A percentile compares a stretch with the other conserved stretches of the same genome.
phyloP scores from a whole-genome alignment of 2,329 filamentous ascomycete genomes.

The Botryotinia convoluta region DNA sequence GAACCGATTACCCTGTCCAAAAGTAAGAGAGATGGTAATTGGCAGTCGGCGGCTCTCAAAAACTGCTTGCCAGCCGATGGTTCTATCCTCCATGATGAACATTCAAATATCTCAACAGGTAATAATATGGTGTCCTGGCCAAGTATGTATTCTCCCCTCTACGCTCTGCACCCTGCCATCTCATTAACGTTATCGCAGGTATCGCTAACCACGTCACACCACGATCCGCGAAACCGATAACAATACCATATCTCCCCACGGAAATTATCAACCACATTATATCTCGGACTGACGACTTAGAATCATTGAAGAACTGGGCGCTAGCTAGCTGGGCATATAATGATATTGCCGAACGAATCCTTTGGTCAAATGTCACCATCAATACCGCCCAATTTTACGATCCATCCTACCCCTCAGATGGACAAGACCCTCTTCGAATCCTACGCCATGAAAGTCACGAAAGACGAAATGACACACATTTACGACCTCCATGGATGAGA shows the following conservation, averaged over 20 bases:
- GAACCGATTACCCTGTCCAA: conserved; percentile 7
- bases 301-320: conserved; percentile 20
- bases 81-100: conserved; percentile 14
- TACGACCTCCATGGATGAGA: not conserved
- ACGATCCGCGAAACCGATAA: conserved; percentile 15
- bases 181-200: not conserved
- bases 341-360: conserved; percentile 17
- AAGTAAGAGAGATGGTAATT: conserved; percentile 16
- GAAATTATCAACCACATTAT: conserved; percentile 20
- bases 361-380: conserved; percentile 21
- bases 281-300: conserved; percentile 16
- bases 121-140: conserved; percentile 9
- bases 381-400: conserved; percentile 20
- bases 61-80: conserved; percentile 7
- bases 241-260: conserved; percentile 11
- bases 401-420: conserved; percentile 11
- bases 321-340: conserved; percentile 14
- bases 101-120: conserved; percentile 6
- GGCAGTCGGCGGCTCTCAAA: conserved; percentile 13
- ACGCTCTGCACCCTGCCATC: not conserved
- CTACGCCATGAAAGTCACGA: conserved; percentile 14
- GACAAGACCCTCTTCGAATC: conserved; percentile 9
- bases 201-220: conserved; percentile 6
- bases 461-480: not conserved
- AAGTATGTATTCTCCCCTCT: not conserved